Conservation (phyloP, 2,329 filamentous ascomycete genomes). For the Sarocladiaceae sp. region DNA sequence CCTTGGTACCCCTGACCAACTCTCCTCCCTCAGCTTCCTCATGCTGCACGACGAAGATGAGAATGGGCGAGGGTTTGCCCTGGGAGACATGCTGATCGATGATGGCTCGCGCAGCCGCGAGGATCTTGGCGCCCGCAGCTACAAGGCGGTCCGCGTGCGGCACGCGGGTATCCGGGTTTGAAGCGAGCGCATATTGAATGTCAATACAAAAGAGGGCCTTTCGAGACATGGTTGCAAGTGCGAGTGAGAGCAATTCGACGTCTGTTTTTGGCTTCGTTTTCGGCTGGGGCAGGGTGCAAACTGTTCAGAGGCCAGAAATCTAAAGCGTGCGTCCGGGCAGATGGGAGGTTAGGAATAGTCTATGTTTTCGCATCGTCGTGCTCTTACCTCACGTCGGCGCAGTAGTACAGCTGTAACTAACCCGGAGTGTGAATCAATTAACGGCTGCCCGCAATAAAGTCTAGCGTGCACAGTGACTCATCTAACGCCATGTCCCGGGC, state of each 20-base stretch:
- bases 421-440: too few relatives aligned
- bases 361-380: neutral
- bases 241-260: neutral
- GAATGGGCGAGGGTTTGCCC: neutral
- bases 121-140: neutral
- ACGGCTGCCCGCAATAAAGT: neutral
- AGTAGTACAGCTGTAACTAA: too few relatives aligned
- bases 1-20: neutral
- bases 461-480: conserved; percentile 1
- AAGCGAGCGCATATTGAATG: neutral
- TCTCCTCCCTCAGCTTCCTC: neutral
- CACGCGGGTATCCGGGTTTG: neutral
- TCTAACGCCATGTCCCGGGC: too few relatives aligned
- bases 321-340: neutral
- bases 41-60: neutral
- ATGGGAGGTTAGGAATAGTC: neutral
- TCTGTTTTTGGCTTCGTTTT: neutral
- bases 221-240: neutral
- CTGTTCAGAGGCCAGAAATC: too few relatives aligned
- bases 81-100: neutral
- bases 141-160: neutral
- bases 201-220: neutral
- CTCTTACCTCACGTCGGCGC: too few relatives aligned
- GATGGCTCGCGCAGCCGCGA: neutral
- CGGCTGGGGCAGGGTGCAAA: too few relatives aligned